phyloP scores from a whole-genome alignment of 495 filamentous ascomycete species.

The Talaromyces nanjingensis region DNA sequence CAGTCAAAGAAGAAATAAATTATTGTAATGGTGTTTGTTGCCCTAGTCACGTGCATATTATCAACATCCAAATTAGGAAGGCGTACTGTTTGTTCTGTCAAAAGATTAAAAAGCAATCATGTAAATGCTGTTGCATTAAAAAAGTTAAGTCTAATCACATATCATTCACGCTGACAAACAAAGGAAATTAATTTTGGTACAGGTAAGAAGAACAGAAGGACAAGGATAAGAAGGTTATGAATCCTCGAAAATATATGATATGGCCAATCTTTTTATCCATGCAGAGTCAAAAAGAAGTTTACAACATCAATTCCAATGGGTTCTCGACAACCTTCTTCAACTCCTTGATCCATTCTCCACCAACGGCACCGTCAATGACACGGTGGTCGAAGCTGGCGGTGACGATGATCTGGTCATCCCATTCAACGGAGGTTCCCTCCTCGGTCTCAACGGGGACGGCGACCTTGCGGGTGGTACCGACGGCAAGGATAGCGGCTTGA shows the following conservation, averaged over 20 bases:
- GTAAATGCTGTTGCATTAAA: constrained; percentile 4
- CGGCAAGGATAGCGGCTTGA: constrained; percentile 91
- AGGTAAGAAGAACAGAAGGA: constrained; percentile 5
- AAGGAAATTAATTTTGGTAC: constrained; percentile 12
- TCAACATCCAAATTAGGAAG: background rate
- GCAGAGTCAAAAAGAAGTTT: constrained; percentile 17
- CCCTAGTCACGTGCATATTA: background rate
- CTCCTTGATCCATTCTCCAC: constrained; percentile 94
- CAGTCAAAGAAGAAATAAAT: background rate
- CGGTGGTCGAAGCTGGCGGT: constrained; percentile 98
- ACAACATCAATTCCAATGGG: constrained; percentile 89
- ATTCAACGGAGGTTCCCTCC: constrained; percentile 76
- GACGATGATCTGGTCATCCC: constrained; percentile 94
- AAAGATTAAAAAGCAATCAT: background rate
- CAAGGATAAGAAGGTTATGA: background rate
- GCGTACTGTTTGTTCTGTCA: background rate
- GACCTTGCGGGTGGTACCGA: constrained; percentile 92
- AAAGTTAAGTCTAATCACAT: constrained; percentile 8
- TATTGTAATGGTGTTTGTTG: background rate
- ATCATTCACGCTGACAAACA: constrained; percentile 9
- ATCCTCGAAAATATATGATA: background rate
- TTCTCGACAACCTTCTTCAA: constrained; percentile 97
- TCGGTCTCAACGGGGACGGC: constrained; percentile 78
- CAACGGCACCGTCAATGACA: constrained; percentile 87
- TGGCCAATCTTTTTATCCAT: background rate